Percentiles rank a stretch among this genome's conserved stretches.
Conservation (phyloP, 345 rosid genomes). For the Eucalyptus decipiens region DNA sequence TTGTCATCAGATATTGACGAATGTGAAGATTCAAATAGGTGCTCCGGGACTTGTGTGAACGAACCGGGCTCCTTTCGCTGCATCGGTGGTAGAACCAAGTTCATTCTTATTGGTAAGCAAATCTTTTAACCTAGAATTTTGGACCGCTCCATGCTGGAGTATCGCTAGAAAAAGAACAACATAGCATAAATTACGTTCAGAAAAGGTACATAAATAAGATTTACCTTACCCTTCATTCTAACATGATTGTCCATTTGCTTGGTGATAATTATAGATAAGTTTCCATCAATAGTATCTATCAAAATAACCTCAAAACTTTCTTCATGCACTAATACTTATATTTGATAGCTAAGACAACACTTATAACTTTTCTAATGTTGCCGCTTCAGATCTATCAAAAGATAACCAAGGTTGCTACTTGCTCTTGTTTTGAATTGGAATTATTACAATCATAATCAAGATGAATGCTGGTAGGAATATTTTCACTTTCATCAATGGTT, state of each 20-base stretch:
- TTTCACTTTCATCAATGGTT: background rate
- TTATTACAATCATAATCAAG: background rate
- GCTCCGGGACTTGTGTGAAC: background rate
- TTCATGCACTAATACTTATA: no score
- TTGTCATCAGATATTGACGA: background rate
- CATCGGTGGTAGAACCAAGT: background rate
- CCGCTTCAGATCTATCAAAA: background rate
- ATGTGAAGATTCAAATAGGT: background rate
- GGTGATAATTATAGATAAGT: background rate
- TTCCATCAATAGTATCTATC: background rate
- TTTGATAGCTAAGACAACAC: background rate
- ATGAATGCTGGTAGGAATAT: background rate
- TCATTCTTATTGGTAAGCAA: no score
- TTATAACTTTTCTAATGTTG: background rate
- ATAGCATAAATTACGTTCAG: no score
- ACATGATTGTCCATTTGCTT: background rate
- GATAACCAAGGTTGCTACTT: background rate
- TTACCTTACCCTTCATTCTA: background rate
- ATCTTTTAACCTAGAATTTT: no score
- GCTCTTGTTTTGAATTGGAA: background rate
- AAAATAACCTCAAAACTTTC: background rate
- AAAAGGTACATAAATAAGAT: no score
- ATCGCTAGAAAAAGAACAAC: background rate
- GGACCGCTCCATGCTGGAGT: no score
- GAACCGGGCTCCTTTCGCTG: background rate